Percentiles rank a stretch among this genome's conserved stretches.
Conservation (phyloP, 176 grass and related monocot genomes). For the Zizania latifolia region DNA sequence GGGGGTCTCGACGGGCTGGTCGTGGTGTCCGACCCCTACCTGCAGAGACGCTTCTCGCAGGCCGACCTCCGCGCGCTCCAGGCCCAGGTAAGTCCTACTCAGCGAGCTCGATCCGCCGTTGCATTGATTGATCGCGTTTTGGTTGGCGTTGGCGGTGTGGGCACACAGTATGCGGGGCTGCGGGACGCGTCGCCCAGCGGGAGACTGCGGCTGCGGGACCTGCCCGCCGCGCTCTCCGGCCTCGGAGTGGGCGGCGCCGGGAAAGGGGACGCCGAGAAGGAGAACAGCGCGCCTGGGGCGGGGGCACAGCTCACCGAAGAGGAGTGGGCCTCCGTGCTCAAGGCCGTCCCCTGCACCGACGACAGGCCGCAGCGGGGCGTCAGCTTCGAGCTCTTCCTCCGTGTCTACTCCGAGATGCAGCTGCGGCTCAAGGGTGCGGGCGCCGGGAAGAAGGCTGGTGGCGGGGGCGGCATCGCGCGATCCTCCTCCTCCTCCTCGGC, state of each 20-base stretch:
- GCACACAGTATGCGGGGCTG: constrained; percentile 47
- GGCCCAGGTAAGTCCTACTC: constrained; percentile 26
- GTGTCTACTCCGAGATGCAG: constrained; percentile 74
- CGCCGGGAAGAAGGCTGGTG: neutral
- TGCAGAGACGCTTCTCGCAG: constrained; percentile 83
- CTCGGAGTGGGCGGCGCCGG: constrained; percentile 19
- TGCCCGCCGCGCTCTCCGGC: constrained; percentile 46
- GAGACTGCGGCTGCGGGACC: constrained; percentile 54
- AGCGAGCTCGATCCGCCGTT: neutral
- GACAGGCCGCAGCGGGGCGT: constrained; percentile 36
- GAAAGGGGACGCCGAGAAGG: constrained; percentile 34
- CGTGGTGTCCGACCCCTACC: constrained; percentile 68
- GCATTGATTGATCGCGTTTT: neutral
- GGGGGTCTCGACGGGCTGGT: constrained; percentile 43
- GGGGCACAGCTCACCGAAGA: constrained; percentile 40
- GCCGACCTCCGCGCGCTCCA: constrained; percentile 68
- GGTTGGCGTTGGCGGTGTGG: neutral
- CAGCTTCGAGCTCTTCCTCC: constrained; percentile 82
- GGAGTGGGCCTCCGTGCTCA: constrained; percentile 49
- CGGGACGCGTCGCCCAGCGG: constrained; percentile 39
- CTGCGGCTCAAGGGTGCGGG: constrained; percentile 42
- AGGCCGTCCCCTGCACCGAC: constrained; percentile 41
- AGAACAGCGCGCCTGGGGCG: constrained; percentile 28
- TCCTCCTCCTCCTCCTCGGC: constrained; percentile 48
- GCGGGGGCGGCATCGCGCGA: constrained; percentile 23